Evolutionary conservation across 2,329 filamentous ascomycete species (phyloP).

Genomic region (Aspergillus calidoustus): DNA sequence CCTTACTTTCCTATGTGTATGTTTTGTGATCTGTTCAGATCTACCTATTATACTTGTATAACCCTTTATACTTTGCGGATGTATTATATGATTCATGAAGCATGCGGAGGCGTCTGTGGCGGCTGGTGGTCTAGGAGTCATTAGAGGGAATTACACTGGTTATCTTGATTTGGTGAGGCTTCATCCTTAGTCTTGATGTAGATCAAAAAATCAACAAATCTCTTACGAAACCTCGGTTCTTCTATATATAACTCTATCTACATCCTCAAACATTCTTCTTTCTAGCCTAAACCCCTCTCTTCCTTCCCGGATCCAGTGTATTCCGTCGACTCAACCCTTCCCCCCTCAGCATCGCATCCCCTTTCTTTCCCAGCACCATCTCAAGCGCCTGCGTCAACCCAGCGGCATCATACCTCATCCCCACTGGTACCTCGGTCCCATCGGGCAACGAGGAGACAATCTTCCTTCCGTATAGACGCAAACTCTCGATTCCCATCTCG

Average conservation of each 20-base stretch:
- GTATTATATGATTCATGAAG: constrained; percentile 33
- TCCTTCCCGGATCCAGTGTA: constrained; percentile 52
- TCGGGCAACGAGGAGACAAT: constrained; percentile 42
- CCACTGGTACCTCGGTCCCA: constrained; percentile 53
- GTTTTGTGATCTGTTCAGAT: constrained; percentile 18
- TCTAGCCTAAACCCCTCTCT: constrained; percentile 20
- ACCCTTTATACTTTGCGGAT: constrained; percentile 19
- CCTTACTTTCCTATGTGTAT: constrained; percentile 22
- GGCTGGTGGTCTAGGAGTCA: not conserved
- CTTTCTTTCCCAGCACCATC: constrained; percentile 71
- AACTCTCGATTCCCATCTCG: constrained; percentile 73
- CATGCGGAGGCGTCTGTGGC: constrained; percentile 40
- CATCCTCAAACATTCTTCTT: not conserved
- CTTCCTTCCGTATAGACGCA: constrained; percentile 75
- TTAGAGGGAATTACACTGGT: not conserved
- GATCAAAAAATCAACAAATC: no score
- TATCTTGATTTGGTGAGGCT: not conserved
- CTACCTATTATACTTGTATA: not conserved
- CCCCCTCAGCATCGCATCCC: constrained; percentile 54
- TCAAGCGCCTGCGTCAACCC: constrained; percentile 76
- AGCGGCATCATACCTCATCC: constrained; percentile 74
- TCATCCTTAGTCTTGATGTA: not conserved
- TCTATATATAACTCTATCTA: not conserved
- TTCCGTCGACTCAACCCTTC: constrained; percentile 59
- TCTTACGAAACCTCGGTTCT: not conserved